phyloP scores from a whole-genome alignment of 2,329 filamentous ascomycete genomes.

The Paracoccidioides lutzii region DNA sequence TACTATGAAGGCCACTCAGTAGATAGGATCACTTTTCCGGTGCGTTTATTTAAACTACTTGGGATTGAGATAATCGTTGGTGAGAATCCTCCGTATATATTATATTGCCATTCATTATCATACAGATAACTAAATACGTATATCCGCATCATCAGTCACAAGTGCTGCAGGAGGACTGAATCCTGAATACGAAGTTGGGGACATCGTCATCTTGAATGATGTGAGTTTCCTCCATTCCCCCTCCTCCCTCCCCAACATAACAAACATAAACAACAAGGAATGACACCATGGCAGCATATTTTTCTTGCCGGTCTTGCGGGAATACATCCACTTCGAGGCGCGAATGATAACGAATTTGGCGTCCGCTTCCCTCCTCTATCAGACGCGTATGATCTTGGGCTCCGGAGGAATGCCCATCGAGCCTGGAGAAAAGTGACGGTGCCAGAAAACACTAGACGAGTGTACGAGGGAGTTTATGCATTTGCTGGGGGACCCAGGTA shows the following conservation, averaged over 20 bases:
- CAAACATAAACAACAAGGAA: background rate
- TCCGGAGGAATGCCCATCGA: constrained; percentile 44
- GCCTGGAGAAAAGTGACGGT: constrained; percentile 41
- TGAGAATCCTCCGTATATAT: constrained; percentile 19
- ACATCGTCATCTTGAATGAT: constrained; percentile 54
- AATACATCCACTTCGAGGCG: constrained; percentile 48
- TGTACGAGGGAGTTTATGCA: constrained; percentile 55
- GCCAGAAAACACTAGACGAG: constrained; percentile 34
- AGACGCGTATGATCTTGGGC: constrained; percentile 52
- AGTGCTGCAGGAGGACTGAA: constrained; percentile 56
- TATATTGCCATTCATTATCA: background rate
- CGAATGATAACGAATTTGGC: constrained; percentile 50
- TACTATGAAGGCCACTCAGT: constrained; percentile 57
- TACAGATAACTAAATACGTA: background rate
- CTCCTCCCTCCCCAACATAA: background rate
- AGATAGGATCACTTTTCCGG: constrained; percentile 49
- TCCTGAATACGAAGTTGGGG: constrained; percentile 49
- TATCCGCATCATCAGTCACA: constrained; percentile 36
- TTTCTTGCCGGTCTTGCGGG: constrained; percentile 51
- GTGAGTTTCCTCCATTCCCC: constrained; percentile 22
- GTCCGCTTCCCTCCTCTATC: constrained; percentile 50
- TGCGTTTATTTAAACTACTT: constrained; percentile 50
- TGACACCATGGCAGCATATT: constrained; percentile 39
- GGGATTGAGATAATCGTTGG: constrained; percentile 48
- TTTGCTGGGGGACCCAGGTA: constrained; percentile 51